These are phyloP conservation scores for Mimosa bimucronata DNA, from an alignment of 306 rosid species.

Conservation along the genomic window DNA sequence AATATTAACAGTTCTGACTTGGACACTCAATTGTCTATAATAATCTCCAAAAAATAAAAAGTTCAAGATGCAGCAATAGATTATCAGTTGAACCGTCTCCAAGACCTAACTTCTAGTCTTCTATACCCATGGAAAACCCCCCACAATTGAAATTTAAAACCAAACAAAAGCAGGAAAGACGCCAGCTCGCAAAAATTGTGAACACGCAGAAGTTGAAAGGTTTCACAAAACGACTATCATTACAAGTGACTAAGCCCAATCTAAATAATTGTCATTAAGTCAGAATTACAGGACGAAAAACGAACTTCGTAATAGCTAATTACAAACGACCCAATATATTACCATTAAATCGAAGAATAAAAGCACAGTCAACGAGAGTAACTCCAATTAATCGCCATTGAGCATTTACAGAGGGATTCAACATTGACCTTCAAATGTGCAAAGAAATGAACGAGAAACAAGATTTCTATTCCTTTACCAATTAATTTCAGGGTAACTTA, in stretches of 20 bases:
- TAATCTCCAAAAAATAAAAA: slow-evolving; percentile 18
- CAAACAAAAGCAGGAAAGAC: slow-evolving; percentile 16
- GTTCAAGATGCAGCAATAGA: not conserved
- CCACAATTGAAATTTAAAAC: not conserved
- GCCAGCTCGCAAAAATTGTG: not conserved
- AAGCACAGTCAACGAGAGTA: not conserved
- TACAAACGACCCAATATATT: not conserved
- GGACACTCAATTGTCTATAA: not conserved
- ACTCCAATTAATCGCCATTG: too few species aligned
- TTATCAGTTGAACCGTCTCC: not conserved
- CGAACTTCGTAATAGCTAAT: not conserved
- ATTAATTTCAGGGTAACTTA: not conserved
- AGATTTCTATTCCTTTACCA: not conserved
- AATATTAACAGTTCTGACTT: not conserved
- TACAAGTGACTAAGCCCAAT: not conserved
- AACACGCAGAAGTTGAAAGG: not conserved
- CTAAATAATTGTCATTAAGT: not conserved
- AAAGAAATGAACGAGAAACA: not conserved
- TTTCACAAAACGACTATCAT: not conserved
- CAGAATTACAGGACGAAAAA: not conserved
- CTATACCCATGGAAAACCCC: not conserved
- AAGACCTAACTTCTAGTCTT: not conserved
- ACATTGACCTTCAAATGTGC: not conserved
- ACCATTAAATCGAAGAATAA: not conserved
- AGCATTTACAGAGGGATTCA: too few species aligned